phyloP scores from a whole-genome alignment of 2,329 filamentous ascomycete genomes.

The Teratosphaeria zuluensis region DNA sequence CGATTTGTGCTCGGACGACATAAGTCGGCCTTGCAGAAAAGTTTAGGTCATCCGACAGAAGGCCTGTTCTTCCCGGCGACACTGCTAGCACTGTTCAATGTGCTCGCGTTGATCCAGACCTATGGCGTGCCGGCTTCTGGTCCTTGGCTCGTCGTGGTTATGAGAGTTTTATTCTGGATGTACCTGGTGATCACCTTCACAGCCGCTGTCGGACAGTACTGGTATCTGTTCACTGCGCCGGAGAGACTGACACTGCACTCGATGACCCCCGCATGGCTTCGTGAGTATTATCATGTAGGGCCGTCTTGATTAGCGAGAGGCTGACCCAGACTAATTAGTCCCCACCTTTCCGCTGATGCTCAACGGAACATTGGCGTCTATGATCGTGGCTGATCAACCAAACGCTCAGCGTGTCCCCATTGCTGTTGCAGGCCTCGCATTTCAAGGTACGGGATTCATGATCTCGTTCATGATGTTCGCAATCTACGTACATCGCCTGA shows the following conservation, averaged over 20 bases:
- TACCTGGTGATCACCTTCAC: constrained; percentile 52
- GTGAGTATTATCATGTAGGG: not conserved
- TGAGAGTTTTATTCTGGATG: constrained; percentile 59
- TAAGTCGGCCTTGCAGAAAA: constrained; percentile 34
- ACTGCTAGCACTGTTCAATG: constrained; percentile 29
- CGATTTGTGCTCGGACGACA: constrained; percentile 28
- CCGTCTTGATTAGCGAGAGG: not conserved
- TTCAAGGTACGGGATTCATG: constrained; percentile 39
- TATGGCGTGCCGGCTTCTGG: constrained; percentile 53
- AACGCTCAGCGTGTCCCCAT: constrained; percentile 28
- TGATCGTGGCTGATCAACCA: constrained; percentile 27
- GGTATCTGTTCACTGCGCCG: constrained; percentile 10
- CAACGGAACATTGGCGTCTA: constrained; percentile 26
- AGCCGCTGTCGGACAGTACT: constrained; percentile 48
- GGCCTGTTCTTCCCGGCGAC: constrained; percentile 40
- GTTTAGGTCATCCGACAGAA: constrained; percentile 43
- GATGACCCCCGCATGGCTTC: not conserved
- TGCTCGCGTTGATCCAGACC: constrained; percentile 55
- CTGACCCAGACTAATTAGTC: not conserved
- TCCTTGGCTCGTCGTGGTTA: constrained; percentile 44
- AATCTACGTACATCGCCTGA: constrained; percentile 30
- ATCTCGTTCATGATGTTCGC: constrained; percentile 35
- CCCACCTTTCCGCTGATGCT: not conserved
- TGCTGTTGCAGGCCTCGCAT: constrained; percentile 34
- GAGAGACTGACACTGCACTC: not conserved